Evolutionary conservation across 169 alveolate genomes (phyloP), one percentile per base, ranked within the genome.

Genomic region (Plasmodium falciparum): DNA sequence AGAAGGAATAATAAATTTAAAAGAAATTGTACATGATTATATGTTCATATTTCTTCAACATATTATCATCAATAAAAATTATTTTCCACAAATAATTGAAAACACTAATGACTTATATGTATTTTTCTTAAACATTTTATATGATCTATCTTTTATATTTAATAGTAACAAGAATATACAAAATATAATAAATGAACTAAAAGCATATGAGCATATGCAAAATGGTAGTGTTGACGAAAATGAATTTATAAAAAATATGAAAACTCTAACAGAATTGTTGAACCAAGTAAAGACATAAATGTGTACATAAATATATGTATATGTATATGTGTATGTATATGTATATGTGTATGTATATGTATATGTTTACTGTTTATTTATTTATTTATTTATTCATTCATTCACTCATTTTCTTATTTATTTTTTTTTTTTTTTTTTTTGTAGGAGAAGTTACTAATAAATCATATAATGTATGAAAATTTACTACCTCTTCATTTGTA

Each of bases 21-120:
- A 39, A 1, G 83, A 67, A 54, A 69, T 83, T 11, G 22, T 26
- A 22, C 62, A 72, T 11, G 91, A 83, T 67, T 83, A 83, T 62
- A 39, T 83, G 12, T 83, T 83, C 49, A 26, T 83, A 26, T 83
- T 83, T 83, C 9, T 83, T 50, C 74, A 69, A 69, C 69, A 58
- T 3, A 26, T 69, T 39, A 1, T 83, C 29, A 56, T 83, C 58
- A 58, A 49, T 9, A 83, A 83, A 69, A 54, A 52, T 69, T 83
- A 58, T 61, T 12, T 39, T 15, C 91, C 91, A 47, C 8, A 17
- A n/a, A 6, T 39, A 22, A 24, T 83, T 39, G 91, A 83, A 69
- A 83, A 72, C 65, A 83, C 91, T 13, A 83, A 83, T 62, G 91
- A 83, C 58, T 20, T 83, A 20, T 83, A 69, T 69, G 24, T 83